Percentiles rank a stretch among this genome's conserved stretches.
Evolutionary conservation across 345 rosid genomes (phyloP).

Genomic region (Ceriops zippeliana): DNA sequence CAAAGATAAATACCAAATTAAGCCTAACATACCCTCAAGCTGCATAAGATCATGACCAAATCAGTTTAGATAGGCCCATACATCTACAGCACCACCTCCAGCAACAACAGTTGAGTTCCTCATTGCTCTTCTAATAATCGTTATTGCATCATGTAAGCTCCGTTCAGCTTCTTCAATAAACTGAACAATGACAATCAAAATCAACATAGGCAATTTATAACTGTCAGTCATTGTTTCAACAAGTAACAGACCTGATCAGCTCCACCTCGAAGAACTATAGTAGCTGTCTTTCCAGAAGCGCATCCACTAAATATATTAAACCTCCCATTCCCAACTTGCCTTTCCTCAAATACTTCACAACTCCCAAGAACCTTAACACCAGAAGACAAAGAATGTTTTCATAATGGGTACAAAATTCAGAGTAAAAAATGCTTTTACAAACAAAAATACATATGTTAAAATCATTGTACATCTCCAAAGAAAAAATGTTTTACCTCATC

Average conservation of each 20-base stretch:
- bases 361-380: constrained; percentile 82
- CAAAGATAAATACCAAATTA: constrained; percentile 13
- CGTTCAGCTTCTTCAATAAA: constrained; percentile 99
- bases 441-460: neutral
- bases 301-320: constrained; percentile 98
- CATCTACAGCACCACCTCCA: constrained; percentile 99
- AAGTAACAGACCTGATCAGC: constrained; percentile 86
- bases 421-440: neutral
- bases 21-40: neutral
- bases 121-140: constrained; percentile 96
- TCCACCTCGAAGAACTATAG: constrained; percentile 99
- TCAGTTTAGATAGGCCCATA: constrained; percentile 33
- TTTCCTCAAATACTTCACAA: constrained; percentile 94
- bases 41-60: constrained; percentile 1
- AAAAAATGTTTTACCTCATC: constrained; percentile 55
- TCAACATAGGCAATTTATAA: neutral
- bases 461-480: neutral
- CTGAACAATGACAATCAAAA: constrained; percentile 32
- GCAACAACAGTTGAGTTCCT: constrained; percentile 98
- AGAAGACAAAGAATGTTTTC: constrained; percentile 1
- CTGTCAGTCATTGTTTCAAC: neutral
- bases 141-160: constrained; percentile 98
- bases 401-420: neutral
- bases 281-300: constrained; percentile 89
- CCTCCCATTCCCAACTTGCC: constrained; percentile 97